Base-by-base conservation (phyloP, 306 rosid species). In the Acacia acuminata region DNA sequence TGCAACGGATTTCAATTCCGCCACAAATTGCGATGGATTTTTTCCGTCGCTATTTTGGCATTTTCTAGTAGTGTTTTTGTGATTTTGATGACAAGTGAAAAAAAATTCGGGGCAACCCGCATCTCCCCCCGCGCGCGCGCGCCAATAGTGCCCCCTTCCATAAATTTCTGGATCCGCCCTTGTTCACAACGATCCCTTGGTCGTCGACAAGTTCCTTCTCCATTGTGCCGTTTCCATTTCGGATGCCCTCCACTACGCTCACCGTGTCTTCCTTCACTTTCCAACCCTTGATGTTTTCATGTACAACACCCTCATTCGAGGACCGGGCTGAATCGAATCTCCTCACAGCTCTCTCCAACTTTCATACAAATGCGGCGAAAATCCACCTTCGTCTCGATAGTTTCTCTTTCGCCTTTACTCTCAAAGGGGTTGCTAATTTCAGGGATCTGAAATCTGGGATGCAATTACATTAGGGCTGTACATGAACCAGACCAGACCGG, bases 261-360 rank as follows among this genome's bases (percentile, higher is more conserved):
- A 89, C 85, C 89, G 86, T 27, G 85, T 95, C 75, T 86, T 93
- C 81, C 81, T 67, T 10, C 90, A 91, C 73, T 87, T 85, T 48
- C 91, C 81, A 8, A 51, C 85, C 74, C 97, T 94, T n/a, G 98
- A 95, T 83, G 85, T 88, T 24, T 95, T 91, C 93, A 93, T 95
- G 94, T 87, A 86, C 94, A 95, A 95, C 75, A 85, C 97, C 8
- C 91, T 93, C 81, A 90, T 93, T 12, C 89, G 99, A 4, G 93
- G 94, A 13, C 85, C 90, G 17, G 87, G n/a, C 94, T 3, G 86
- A 86, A 14, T 91, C 94, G 82, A 86, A 48, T 48, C 77, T 30
- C 95, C 95, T 8, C 85, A 58, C n/a, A 16, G 61, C 60, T 90
- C 96, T 19, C 77, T 93, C 8, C 50, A 64, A 64, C 45, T 90